A percentile compares a stretch with the other conserved stretches of the same genome.
Conservation (phyloP, 257 asterid species). For the Solanum paucissectum region DNA sequence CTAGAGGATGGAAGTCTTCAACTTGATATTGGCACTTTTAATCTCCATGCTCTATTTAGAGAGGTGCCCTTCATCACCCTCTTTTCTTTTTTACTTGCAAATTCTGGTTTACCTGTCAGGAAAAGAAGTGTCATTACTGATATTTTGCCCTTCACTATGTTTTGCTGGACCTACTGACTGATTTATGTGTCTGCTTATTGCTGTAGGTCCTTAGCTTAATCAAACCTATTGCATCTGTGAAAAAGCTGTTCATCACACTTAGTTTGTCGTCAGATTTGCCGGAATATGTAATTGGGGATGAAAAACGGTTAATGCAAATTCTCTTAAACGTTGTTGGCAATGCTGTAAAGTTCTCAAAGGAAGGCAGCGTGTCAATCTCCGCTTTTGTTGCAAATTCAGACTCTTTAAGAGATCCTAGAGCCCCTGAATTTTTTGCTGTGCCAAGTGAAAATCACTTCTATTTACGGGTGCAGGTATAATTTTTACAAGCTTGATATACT, state of each 20-base stretch:
- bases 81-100: not conserved
- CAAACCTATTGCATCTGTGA: constrained; percentile 87
- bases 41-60: constrained; percentile 68
- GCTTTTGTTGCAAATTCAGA: constrained; percentile 83
- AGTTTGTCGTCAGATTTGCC: constrained; percentile 74
- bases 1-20: constrained; percentile 97
- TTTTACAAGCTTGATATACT: not conserved
- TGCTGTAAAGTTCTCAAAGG: constrained; percentile 93
- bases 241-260: constrained; percentile 54
- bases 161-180: constrained; percentile 9
- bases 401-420: constrained; percentile 63
- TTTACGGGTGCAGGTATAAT: constrained; percentile 71
- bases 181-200: constrained; percentile 14
- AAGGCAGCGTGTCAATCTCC: constrained; percentile 69
- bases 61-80: constrained; percentile 41
- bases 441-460: constrained; percentile 76
- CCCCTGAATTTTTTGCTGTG: constrained; percentile 66
- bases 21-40: constrained; percentile 66
- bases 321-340: constrained; percentile 79
- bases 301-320: constrained; percentile 83
- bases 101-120: not conserved
- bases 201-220: constrained; percentile 66
- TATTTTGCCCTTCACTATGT: not conserved
- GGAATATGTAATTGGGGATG: constrained; percentile 81
- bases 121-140: not conserved